phyloP scores from a whole-genome alignment of 306 rosid genomes.

The Prunus dulcis region DNA sequence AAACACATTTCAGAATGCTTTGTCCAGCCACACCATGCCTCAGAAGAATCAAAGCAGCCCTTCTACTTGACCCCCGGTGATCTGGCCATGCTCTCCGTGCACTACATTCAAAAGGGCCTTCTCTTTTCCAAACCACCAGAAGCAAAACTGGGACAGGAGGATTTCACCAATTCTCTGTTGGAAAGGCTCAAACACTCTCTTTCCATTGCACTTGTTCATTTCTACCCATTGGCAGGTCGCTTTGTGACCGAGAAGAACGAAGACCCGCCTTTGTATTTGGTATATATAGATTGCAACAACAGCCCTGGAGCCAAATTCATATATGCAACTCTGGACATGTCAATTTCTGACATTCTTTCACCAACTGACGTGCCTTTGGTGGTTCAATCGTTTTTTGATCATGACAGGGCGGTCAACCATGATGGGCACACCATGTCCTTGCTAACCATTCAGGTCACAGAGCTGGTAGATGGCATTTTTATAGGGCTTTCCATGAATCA shows the following conservation, averaged over 20 bases:
- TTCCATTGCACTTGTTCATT: conserved; percentile 48
- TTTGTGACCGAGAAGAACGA: conserved; percentile 33
- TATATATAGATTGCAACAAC: conserved; percentile 41
- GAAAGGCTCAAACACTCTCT: conserved; percentile 45
- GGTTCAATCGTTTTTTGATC: conserved; percentile 57
- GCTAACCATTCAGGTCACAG: conserved; percentile 53
- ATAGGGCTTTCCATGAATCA: conserved; percentile 68
- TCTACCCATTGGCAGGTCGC: conserved; percentile 62
- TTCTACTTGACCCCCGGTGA: conserved; percentile 46
- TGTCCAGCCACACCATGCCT: conserved; percentile 19
- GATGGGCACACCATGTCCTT: conserved; percentile 59
- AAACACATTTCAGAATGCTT: conserved; percentile 31
- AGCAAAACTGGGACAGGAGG: neutral
- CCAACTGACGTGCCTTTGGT: conserved; percentile 46
- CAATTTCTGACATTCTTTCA: conserved; percentile 47
- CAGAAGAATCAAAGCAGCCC: conserved; percentile 26
- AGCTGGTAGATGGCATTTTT: conserved; percentile 56
- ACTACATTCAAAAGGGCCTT: conserved; percentile 69
- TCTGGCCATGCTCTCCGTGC: conserved; percentile 36
- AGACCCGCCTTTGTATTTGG: conserved; percentile 22
- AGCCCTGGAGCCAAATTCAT: conserved; percentile 49
- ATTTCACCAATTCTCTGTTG: conserved; percentile 27
- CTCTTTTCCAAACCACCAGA: conserved; percentile 54
- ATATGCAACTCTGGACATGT: conserved; percentile 37
- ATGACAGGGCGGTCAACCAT: conserved; percentile 47